Evolutionary conservation across 192 early-diverging fungal genomes (phyloP), one percentile per base, ranked within the genome.

Genomic region (Coemansia sp.): DNA sequence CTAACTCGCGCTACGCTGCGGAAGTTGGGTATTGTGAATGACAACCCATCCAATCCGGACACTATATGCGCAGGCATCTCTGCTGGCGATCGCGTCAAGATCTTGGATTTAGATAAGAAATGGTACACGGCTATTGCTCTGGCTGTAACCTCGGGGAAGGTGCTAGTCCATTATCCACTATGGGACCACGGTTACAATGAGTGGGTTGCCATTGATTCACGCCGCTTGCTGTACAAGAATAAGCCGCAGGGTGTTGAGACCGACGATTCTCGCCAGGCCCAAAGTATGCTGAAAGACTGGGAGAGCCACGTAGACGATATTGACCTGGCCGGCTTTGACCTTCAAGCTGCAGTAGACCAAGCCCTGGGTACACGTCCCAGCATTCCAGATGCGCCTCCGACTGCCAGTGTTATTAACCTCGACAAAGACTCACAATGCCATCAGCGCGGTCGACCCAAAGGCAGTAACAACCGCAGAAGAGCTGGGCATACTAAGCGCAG

Each of bases 171-270:
- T 25, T 84, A 79, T 60, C 69, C 72, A 0, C 61, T 41, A 22
- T 84, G 81, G 81, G 76, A 65, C 54, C 76, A 76, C 42, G 20
- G 71, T 8, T 84, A 53, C 63, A 76, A 84, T 43, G 81, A 84
- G 66, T 84, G 81, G 81, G 65, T 84, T 38, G 60, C 14, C 11
- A 12, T 79, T 8, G 74, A 71, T 2, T 84, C 81, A 5, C 66
- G 77, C 8, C 67, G 81, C 1, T 50, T 84, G 43, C 37, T 68
- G 7, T 73, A 64, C 55, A 42, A 45, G 7, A 70, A 69, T n/a
- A 80, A 69, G 17, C 8, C 50, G 46, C 38, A 41, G 16, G 38
- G 13, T 0, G 7, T 41, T 17, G 57, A 22, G 13, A 13, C 38
- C 5, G 57, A 59, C 39, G 57, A 59, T 41, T 38, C 57, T 17